Base-by-base conservation (phyloP, 306 rosid genomes). In the Cucumis melo region DNA sequence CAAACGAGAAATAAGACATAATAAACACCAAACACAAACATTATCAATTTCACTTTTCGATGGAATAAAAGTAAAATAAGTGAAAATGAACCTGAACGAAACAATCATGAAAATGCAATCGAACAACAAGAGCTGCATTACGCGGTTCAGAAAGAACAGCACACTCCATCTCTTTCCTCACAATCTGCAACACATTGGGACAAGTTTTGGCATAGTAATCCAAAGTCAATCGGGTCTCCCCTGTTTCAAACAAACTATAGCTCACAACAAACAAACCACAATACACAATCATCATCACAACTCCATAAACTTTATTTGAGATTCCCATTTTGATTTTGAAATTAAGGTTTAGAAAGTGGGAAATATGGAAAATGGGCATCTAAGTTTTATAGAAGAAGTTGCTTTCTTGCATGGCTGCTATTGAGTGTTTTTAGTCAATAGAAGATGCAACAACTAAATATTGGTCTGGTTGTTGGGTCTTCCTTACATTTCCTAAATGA, bases 381-480 rank as follows among this genome's bases (percentile, higher is more conserved):
- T 17, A 53, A 38, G 16, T 54, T 55, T 84, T 85, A 90, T 68
- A 87, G 70, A 79, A 46, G 24, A 17, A 23, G 39, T 6, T 63
- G 78, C 13, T 51, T 54, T 74, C 48, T 38, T 79, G 81, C 78
- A 77, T 50, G 72, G 81, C 73, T 19, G 58, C 54, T 42, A 36
- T 87, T 76, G 89, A 83, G 81, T 85, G 66, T 36, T 73, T 3
- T 82, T 44, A 72, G 99, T 94, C 99, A 92, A 94, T 17, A 82
- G 90, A 78, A 78, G 99, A 82, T 92, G 89, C 96, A 94, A 90
- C 99, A 94, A 90, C 99, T 84, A 94, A 94, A 87, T 41, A 80
- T 87, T 21, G 78, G 79, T 75, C 78, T 44, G 91, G 90, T 90
- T 85, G 97, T 90, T 89, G 89, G 86, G 92, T 76, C 76, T 79